A percentile compares a stretch with the other conserved stretches of the same genome.
Conservation (phyloP, 75 land plant genomes). For the Pinus albicaulis region DNA sequence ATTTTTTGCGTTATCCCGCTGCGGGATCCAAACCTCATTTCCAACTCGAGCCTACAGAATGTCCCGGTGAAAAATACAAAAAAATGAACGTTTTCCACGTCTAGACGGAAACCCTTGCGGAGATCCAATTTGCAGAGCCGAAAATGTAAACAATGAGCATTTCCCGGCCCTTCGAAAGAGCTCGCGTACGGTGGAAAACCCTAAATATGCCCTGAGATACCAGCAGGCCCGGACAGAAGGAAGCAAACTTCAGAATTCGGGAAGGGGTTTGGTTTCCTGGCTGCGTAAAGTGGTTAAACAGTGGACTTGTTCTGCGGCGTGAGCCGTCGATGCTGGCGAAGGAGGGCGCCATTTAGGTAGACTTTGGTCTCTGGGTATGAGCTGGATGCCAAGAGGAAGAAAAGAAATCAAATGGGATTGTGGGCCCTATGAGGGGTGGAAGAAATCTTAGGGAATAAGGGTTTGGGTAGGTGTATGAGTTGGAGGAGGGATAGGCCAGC, state of each 20-base stretch:
- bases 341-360: background rate
- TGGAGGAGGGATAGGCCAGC: no score
- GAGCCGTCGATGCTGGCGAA: background rate
- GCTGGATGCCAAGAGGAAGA: constrained; percentile 11
- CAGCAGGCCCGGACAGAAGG: background rate
- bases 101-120: background rate
- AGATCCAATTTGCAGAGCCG: background rate
- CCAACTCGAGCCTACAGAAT: background rate
- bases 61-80: background rate
- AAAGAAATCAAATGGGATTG: background rate
- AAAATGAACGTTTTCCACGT: background rate
- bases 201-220: background rate
- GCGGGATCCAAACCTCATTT: background rate
- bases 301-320: background rate
- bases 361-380: background rate
- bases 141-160: background rate
- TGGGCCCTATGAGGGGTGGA: background rate
- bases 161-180: background rate
- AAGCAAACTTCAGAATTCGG: background rate
- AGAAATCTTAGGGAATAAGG: no score
- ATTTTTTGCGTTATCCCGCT: background rate
- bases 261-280: background rate
- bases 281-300: background rate
- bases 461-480: no score
- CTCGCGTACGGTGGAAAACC: background rate